Base-by-base conservation (phyloP, 2,329 filamentous ascomycete species). In the Epicoccum sorghinum region DNA sequence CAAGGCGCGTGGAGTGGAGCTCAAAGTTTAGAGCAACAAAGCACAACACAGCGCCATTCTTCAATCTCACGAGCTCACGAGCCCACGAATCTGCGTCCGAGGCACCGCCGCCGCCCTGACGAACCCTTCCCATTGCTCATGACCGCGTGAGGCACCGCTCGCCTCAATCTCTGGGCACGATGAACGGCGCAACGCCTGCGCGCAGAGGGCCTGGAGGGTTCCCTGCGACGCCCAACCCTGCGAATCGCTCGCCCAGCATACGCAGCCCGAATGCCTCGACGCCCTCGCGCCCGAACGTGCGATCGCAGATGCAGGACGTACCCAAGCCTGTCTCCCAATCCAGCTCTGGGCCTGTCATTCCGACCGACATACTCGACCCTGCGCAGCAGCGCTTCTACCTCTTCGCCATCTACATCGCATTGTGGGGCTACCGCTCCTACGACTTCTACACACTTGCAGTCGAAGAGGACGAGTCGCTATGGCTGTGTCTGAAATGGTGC, bases 401-500 rank as follows among this genome's bases (percentile, higher is more conserved):
- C 42, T 84, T 89, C 59, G 88, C 86, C n/a, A 77, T 96, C 61
- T 98, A 96, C 73, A 74, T 87, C 37, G 80, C 83, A 29, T 78
- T 99, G 23, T 83, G 90, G 75, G 87, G 86, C 57, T 98, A 91
- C 88, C 88, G 91, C 67, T 77, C 95, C 30, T 96, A 92, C 75
- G 92, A 99, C 78, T 96, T 90, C 80, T 85, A 87, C 61, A 85
- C 84, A 52, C 78, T 93, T 58, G 82, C 92, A 35, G 88, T 93
- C 52, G 89, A 93, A 60, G 90, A 96, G 60, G 85, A 90, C 54
- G 88, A 91, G 67, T 96, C 93, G n/a, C 88, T 95, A 58, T 89
- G 87, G 83, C 83, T 93, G 43, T 97, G 97, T 71, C 79, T 96
- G 69, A 99, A 98, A 83, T 99, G 95, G 95, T 84, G 90, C 59